Evolutionary conservation across 1,139 yeast genomes (phyloP), one percentile per base, ranked within the genome.

Genomic region (Spathaspora jeffriesii): DNA sequence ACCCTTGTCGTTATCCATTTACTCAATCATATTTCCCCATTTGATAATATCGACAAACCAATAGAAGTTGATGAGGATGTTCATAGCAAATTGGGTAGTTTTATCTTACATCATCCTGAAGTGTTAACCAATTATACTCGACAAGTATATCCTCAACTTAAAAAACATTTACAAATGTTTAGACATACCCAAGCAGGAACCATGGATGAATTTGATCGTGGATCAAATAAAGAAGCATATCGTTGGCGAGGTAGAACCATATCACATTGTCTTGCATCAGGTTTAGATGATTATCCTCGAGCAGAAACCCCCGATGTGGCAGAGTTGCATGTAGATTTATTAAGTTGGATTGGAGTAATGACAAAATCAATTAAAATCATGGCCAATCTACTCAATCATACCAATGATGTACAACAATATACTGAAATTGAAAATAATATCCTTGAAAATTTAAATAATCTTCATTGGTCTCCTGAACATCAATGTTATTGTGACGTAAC

Each of bases 281-380:
- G 99, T 0, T 64, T 93, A 39, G 99, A 93, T 65, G 99, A 93
- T 62, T 93, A 92, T 61, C 99, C 99, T 30, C 79, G 99, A 52
- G 87, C 91, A 0, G 68, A 74, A 32, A 84, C 82, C 10, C 93
- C 95, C 1, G 97, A 90, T 63, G 76, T 85, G 37, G 96, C 96
- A 0, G 99, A 93, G 65, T 72, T 93, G 44, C 89, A 93, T 58
- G 93, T 95, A 23, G 99, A 93, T 62, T 73, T 93, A 49, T 70
- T 92, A 45, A 78, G 96, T 10, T 93, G 99, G 99, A 81, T 93
- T 49, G 98, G 97, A 9, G 84, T 88, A 17, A 90, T 93, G 96
- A 81, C 97, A 0, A 76, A 84, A 53, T 81, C 96, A 0, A 84
- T 95, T 83, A 81, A 81, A 54, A 75, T 81, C 47, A 81, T 93